phyloP scores from a whole-genome alignment of 2,329 filamentous ascomycete genomes.

The Plectosphaerella sp. region DNA sequence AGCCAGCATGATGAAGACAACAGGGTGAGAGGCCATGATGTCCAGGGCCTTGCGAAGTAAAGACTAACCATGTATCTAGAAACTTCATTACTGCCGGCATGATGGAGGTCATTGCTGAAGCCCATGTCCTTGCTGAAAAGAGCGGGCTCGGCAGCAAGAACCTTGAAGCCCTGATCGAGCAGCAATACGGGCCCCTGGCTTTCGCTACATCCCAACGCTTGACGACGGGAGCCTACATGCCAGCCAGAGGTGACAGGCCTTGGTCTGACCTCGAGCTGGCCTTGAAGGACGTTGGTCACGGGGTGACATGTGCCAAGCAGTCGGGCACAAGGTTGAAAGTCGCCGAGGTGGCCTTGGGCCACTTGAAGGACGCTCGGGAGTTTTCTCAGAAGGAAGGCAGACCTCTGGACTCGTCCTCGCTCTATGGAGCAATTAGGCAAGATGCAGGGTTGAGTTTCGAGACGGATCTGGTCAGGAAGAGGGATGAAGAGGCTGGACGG shows the following conservation, averaged over 20 bases:
- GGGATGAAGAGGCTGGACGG: constrained; percentile 13
- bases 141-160: constrained; percentile 31
- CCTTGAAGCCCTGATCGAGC: constrained; percentile 37
- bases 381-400: constrained; percentile 28
- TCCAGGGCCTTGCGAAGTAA: not conserved
- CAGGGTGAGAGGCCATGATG: constrained; percentile 24
- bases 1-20: constrained; percentile 42
- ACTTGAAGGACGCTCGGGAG: constrained; percentile 35
- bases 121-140: constrained; percentile 43
- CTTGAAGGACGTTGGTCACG: constrained; percentile 48
- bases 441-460: constrained; percentile 40
- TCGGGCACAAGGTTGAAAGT: constrained; percentile 32
- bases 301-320: constrained; percentile 35
- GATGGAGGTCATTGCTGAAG: constrained; percentile 44
- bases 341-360: constrained; percentile 35
- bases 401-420: constrained; percentile 42
- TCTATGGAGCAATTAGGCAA: constrained; percentile 42
- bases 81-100: constrained; percentile 45
- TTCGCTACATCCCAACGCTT: constrained; percentile 30
- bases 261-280: constrained; percentile 45
- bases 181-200: constrained; percentile 31
- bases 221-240: constrained; percentile 32
- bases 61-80: constrained; percentile 13
- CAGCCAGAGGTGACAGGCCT: constrained; percentile 27
- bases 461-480: constrained; percentile 26